Evolutionary conservation across 768 basidiomycete genomes (phyloP).

Genomic region (Auriscalpium microsporum): DNA sequence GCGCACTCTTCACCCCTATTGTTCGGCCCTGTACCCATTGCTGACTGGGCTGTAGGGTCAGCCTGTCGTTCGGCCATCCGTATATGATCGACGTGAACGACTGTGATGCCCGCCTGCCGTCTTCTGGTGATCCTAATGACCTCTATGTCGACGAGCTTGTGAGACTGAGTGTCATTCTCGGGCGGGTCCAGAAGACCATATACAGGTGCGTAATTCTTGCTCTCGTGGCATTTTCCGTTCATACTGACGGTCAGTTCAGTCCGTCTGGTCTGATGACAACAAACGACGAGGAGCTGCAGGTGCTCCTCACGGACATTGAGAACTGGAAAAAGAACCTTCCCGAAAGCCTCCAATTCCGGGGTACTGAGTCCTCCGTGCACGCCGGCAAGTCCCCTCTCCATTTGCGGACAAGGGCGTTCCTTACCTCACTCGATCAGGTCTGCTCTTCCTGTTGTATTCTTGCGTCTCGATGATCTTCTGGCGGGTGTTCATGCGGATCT

Average conservation of each 20-base stretch:
- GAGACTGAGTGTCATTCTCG: conserved; percentile 84
- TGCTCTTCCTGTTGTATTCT: conserved; percentile 81
- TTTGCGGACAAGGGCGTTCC: background rate
- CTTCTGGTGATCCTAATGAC: conserved; percentile 72
- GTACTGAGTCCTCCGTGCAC: conserved; percentile 52
- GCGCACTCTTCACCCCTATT: background rate
- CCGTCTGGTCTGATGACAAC: conserved; percentile 83
- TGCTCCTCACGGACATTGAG: conserved; percentile 57
- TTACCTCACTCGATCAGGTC: conserved; percentile 37
- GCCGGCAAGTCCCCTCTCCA: conserved; percentile 44
- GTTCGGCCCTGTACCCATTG: conserved; percentile 1
- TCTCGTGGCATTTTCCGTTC: background rate
- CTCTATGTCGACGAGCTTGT: conserved; percentile 88
- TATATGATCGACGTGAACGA: conserved; percentile 96
- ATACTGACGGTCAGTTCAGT: conserved; percentile 27
- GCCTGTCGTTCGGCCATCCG: conserved; percentile 85
- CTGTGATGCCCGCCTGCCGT: conserved; percentile 90
- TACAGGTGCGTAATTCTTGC: conserved; percentile 54
- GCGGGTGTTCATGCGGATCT: conserved; percentile 97
- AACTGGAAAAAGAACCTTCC: conserved; percentile 77
- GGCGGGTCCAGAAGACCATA: conserved; percentile 85
- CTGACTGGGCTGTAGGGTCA: conserved; percentile 47
- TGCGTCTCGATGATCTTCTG: conserved; percentile 96
- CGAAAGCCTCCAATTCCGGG: conserved; percentile 67
- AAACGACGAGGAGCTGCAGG: conserved; percentile 69